Evolutionary conservation across 1,284 basidiomycete genomes (phyloP).

Genomic region (Sanghuangporus sanghuang): DNA sequence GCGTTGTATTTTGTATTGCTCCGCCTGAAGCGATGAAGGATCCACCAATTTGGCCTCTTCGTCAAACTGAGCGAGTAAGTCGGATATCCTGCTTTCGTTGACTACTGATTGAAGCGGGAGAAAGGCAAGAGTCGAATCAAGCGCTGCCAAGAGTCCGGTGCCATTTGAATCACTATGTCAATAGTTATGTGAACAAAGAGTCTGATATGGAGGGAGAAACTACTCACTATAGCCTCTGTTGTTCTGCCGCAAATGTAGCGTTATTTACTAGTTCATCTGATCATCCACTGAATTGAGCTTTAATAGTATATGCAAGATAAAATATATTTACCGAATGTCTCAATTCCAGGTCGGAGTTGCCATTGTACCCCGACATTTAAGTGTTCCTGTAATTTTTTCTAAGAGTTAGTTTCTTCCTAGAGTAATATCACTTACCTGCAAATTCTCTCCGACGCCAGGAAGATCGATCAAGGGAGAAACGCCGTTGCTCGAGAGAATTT

Average conservation of each 20-base stretch:
- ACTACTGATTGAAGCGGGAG: neutral
- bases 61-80: neutral
- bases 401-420: too few relatives aligned
- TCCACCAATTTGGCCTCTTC: neutral
- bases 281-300: neutral
- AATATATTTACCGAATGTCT: neutral
- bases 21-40: neutral
- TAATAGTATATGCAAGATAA: neutral
- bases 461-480: neutral
- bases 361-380: neutral
- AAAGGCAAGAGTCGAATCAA: neutral
- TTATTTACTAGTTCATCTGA: neutral
- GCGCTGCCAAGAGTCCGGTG: neutral
- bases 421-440: neutral
- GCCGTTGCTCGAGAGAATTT: neutral
- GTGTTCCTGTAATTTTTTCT: neutral
- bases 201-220: too few relatives aligned
- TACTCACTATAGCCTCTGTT: neutral
- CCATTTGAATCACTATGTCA: too few relatives aligned
- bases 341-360: neutral
- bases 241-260: neutral
- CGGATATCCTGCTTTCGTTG: neutral
- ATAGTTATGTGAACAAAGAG: too few relatives aligned
- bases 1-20: neutral
- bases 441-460: neutral